A percentile compares a stretch with the other conserved stretches of the same genome.
Conservation (phyloP, 768 basidiomycete genomes). For the Galerina marginata region DNA sequence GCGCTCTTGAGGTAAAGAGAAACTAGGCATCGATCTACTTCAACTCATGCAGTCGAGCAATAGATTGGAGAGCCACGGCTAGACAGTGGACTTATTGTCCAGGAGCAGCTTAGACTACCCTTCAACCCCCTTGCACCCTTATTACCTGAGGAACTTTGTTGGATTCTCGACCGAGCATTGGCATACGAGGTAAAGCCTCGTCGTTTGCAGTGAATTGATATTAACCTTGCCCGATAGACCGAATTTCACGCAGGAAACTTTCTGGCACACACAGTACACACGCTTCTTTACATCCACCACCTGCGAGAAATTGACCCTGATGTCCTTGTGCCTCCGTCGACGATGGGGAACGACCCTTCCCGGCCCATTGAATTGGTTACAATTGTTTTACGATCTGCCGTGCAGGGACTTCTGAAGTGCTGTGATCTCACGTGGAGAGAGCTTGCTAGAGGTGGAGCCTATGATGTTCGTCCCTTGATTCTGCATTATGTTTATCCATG, state of each 20-base stretch:
- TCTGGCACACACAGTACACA: slow-evolving; percentile 87
- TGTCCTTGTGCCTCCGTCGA: slow-evolving; percentile 9
- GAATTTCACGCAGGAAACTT: slow-evolving; percentile 87
- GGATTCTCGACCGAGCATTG: slow-evolving; percentile 81
- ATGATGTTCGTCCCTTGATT: slow-evolving; percentile 65
- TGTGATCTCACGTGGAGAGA: slow-evolving; percentile 86
- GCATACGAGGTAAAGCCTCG: slow-evolving; percentile 71
- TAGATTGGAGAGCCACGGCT: slow-evolving; percentile 91
- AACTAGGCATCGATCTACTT: not conserved
- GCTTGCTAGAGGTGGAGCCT: slow-evolving; percentile 71
- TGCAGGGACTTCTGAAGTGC: slow-evolving; percentile 76
- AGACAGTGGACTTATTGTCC: slow-evolving; percentile 73
- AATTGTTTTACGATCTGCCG: slow-evolving; percentile 67
- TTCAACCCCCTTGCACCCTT: slow-evolving; percentile 72
- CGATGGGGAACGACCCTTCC: slow-evolving; percentile 37
- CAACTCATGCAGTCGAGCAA: slow-evolving; percentile 5
- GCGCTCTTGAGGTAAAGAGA: slow-evolving; percentile 75
- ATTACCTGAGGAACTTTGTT: slow-evolving; percentile 83
- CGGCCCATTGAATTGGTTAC: slow-evolving; percentile 70
- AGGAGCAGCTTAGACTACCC: slow-evolving; percentile 45
- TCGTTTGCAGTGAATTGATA: not conserved
- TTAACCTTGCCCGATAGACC: slow-evolving; percentile 55
- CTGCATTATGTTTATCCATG: slow-evolving; percentile 7
- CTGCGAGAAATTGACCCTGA: slow-evolving; percentile 67
- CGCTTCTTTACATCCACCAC: slow-evolving; percentile 74